Conservation (phyloP, 257 asterid species). For the Cruciata laevipes region DNA sequence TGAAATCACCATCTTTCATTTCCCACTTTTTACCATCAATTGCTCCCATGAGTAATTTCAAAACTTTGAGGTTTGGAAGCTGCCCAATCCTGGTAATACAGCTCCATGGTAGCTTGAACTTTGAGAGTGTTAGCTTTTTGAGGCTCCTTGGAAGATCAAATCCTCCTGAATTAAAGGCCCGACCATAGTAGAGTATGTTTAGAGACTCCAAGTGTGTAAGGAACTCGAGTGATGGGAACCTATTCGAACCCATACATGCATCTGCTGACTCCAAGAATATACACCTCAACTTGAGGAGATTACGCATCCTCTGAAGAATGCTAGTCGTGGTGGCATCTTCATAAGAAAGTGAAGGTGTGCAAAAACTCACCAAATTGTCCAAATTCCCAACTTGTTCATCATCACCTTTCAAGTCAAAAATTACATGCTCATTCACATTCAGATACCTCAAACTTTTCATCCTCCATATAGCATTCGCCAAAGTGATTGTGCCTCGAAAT, state of each 20-base stretch:
- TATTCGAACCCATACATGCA: no score
- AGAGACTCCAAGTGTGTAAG: no score
- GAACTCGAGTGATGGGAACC: no score
- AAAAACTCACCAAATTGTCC: slow-evolving; percentile 5
- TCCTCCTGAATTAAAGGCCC: no score
- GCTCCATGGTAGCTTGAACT: no score
- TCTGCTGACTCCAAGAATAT: no score
- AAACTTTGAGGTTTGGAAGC: neutral
- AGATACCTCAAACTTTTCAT: slow-evolving; percentile 9
- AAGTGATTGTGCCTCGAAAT: neutral
- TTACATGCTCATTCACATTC: slow-evolving; percentile 1
- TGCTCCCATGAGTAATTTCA: slow-evolving; percentile 1
- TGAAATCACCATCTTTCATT: neutral
- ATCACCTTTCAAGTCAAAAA: neutral
- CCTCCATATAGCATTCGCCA: neutral
- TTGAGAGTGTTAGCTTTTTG: no score
- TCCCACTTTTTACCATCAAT: slow-evolving; percentile 4
- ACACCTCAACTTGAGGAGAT: no score
- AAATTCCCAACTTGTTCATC: neutral
- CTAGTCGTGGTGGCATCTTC: neutral
- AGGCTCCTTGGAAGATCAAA: no score
- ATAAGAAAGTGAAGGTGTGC: neutral
- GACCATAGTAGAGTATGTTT: no score
- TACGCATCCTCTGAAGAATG: no score
- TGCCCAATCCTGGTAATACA: no score